phyloP scores from a whole-genome alignment of 2,329 filamentous ascomycete genomes.

The Penicillium sp. region DNA sequence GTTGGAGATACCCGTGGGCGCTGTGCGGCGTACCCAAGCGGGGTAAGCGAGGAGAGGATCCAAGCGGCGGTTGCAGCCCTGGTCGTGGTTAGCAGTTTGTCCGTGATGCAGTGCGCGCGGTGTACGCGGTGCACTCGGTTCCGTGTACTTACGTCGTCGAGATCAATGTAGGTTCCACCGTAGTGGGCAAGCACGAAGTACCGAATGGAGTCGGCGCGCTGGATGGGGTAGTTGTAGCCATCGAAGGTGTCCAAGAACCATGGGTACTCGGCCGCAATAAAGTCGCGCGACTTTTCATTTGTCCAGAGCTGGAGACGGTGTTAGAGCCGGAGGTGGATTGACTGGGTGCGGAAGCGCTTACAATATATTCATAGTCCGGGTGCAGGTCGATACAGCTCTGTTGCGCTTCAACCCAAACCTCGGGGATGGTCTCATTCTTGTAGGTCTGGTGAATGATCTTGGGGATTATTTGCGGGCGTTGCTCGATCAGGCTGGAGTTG shows the following conservation, averaged over 20 bases:
- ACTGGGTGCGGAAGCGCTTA: constrained; percentile 35
- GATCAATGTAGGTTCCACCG: constrained; percentile 78
- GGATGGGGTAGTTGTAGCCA: constrained; percentile 72
- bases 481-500: constrained; percentile 60
- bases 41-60: constrained; percentile 69
- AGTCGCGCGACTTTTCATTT: constrained; percentile 66
- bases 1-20: constrained; percentile 77
- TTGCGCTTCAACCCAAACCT: constrained; percentile 65
- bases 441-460: constrained; percentile 80
- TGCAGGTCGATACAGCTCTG: constrained; percentile 68
- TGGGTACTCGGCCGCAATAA: constrained; percentile 72
- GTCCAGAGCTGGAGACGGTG: constrained; percentile 67
- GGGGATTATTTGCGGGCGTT: constrained; percentile 64
- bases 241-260: constrained; percentile 78
- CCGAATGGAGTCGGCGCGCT: constrained; percentile 74
- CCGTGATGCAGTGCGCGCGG: no score
- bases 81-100: constrained; percentile 11
- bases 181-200: constrained; percentile 78
- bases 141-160: constrained; percentile 63
- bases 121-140: no score
- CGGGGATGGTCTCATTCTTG: constrained; percentile 68
- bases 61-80: constrained; percentile 69
- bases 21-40: constrained; percentile 70
- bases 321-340: constrained; percentile 17
- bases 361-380: constrained; percentile 72